Conservation (phyloP, 441 rosid genomes). For the Populus hybrid region DNA sequence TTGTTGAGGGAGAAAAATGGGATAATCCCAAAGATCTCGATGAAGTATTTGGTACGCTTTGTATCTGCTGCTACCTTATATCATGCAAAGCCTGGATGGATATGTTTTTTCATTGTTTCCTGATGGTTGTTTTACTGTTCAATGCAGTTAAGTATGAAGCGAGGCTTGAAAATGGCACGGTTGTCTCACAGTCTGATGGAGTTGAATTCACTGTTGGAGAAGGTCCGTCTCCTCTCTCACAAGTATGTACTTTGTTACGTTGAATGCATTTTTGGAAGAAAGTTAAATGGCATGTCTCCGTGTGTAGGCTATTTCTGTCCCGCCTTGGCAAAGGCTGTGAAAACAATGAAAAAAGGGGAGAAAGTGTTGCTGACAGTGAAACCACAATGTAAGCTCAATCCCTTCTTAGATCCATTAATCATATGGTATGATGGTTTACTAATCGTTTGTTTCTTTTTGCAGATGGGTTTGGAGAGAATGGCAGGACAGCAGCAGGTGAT, state of each 20-base stretch:
- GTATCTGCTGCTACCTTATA: not conserved
- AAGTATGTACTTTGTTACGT: not conserved
- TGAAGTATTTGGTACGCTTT: constrained; percentile 58
- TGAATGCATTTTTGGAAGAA: not conserved
- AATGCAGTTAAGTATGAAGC: constrained; percentile 74
- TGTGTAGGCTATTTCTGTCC: constrained; percentile 66
- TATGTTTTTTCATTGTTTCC: not conserved
- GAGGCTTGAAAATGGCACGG: constrained; percentile 67
- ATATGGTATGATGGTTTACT: not conserved
- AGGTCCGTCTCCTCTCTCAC: not conserved
- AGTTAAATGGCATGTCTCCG: not conserved
- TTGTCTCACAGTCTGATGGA: constrained; percentile 66
- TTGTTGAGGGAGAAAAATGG: constrained; percentile 61
- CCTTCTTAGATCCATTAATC: not conserved
- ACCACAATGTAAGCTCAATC: constrained; percentile 59
- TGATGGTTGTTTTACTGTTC: not conserved
- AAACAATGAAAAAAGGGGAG: constrained; percentile 80
- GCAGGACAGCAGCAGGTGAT: constrained; percentile 45
- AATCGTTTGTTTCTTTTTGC: not conserved
- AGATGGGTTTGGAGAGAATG: constrained; percentile 91
- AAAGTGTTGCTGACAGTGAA: constrained; percentile 62
- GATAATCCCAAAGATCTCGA: constrained; percentile 75
- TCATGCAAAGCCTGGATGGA: not conserved
- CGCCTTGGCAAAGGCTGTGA: constrained; percentile 65
- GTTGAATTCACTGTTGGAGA: constrained; percentile 61